Conservation (phyloP, 164 flowering plant species). For the Vitis riparia region DNA sequence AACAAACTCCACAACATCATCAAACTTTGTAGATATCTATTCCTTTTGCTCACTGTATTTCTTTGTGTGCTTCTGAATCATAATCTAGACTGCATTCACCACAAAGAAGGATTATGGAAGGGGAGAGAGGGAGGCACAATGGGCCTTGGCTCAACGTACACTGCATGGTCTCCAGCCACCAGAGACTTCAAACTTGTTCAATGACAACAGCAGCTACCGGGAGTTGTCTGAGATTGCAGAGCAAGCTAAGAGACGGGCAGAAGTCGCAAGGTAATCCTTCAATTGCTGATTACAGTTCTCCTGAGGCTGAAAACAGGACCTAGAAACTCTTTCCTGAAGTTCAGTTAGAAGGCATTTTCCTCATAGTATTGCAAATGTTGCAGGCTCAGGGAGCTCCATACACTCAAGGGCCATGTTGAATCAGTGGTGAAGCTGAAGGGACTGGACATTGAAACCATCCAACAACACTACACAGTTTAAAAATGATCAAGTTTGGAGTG, state of each 20-base stretch:
- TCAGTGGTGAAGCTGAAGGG: conserved; percentile 59
- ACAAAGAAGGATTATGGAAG: conserved; percentile 79
- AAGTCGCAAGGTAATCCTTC: conserved; percentile 51
- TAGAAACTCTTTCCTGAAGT: too few species aligned
- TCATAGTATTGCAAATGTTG: neutral
- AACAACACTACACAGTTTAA: conserved; percentile 46
- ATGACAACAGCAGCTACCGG: conserved; percentile 30
- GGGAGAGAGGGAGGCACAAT: conserved; percentile 86
- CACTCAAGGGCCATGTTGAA: conserved; percentile 55
- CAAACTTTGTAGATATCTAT: neutral
- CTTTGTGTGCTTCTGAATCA: neutral
- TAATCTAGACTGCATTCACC: conserved; percentile 70
- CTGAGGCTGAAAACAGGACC: too few species aligned
- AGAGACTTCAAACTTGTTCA: conserved; percentile 17
- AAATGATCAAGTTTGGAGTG: neutral
- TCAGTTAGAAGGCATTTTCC: too few species aligned
- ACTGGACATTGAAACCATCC: conserved; percentile 43
- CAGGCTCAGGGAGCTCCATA: conserved; percentile 54
- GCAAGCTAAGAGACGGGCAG: conserved; percentile 66
- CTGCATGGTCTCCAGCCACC: conserved; percentile 63
- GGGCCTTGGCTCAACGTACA: conserved; percentile 81
- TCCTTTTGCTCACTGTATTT: neutral
- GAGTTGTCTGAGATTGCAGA: conserved; percentile 63
- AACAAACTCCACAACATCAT: too few species aligned
- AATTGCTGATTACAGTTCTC: too few species aligned